Conservation (phyloP, 2,329 filamentous ascomycete species). For the Botryotinia calthae region DNA sequence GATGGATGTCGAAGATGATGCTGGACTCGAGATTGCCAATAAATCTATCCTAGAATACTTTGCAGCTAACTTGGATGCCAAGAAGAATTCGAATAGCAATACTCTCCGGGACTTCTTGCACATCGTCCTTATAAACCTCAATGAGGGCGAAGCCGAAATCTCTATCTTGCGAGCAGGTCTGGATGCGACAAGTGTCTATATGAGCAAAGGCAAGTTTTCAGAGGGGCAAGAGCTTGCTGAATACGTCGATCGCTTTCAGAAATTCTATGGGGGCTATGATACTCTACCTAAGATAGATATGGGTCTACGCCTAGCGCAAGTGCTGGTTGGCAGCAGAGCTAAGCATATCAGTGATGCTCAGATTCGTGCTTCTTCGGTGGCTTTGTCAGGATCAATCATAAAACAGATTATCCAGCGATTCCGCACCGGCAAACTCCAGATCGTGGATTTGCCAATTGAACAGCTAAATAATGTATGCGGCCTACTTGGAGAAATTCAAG, state of each 20-base stretch:
- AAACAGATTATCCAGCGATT: conserved; percentile 45
- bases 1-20: conserved; percentile 41
- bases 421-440: conserved; percentile 44
- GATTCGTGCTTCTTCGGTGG: conserved; percentile 40
- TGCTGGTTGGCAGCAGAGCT: conserved; percentile 45
- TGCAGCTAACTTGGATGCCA: conserved; percentile 31
- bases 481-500: conserved; percentile 48
- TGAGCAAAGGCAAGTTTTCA: conserved; percentile 42
- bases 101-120: conserved; percentile 31
- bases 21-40: conserved; percentile 39
- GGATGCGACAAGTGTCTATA: conserved; percentile 37
- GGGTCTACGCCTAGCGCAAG: conserved; percentile 47
- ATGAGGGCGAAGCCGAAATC: conserved; percentile 39
- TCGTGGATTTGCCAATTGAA: conserved; percentile 44
- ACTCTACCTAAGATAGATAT: conserved; percentile 42
- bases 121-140: conserved; percentile 29
- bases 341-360: conserved; percentile 38
- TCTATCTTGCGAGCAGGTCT: conserved; percentile 42
- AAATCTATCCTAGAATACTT: conserved; percentile 42
- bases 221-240: conserved; percentile 46
- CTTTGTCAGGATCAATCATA: conserved; percentile 43
- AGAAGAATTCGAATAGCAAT: conserved; percentile 37
- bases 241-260: conserved; percentile 45
- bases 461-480: conserved; percentile 47
- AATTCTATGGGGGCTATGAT: conserved; percentile 44